Conservation (phyloP, 164 flowering plant genomes). For the Litsea cubeba region DNA sequence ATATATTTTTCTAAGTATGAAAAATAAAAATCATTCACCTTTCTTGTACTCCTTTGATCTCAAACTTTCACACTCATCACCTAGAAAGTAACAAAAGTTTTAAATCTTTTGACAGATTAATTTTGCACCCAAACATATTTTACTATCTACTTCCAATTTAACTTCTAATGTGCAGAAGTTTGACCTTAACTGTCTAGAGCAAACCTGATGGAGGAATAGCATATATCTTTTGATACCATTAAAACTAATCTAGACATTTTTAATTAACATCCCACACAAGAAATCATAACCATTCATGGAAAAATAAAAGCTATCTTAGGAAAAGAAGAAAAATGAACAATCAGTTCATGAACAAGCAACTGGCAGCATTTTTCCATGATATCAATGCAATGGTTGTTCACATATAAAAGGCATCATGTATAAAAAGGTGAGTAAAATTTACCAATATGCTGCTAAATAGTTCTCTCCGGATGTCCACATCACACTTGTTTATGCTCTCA, state of each 20-base stretch:
- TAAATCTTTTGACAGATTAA: too few relatives aligned
- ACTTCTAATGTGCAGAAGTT: too few relatives aligned
- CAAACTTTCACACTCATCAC: too few relatives aligned
- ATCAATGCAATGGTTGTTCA: background rate
- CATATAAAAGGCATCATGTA: background rate
- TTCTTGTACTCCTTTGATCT: too few relatives aligned
- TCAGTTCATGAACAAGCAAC: background rate
- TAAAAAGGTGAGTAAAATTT: constrained; percentile 15
- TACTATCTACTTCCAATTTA: too few relatives aligned
- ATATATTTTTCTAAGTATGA: too few relatives aligned
- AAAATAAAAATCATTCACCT: too few relatives aligned
- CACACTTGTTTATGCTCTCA: constrained; percentile 91
- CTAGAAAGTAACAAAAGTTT: too few relatives aligned
- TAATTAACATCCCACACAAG: background rate
- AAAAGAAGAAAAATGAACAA: background rate
- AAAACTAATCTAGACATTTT: background rate
- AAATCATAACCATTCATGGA: background rate
- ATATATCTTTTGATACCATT: background rate
- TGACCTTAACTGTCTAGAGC: too few relatives aligned
- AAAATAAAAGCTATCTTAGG: background rate
- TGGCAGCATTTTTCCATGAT: background rate
- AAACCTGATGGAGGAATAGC: too few relatives aligned
- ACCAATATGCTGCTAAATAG: constrained; percentile 90
- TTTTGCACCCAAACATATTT: too few relatives aligned
- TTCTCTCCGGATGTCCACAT: constrained; percentile 92